Percentiles rank a stretch among this genome's conserved stretches.
Evolutionary conservation across 176 grass and related monocot genomes (phyloP).

Genomic region (maize (Zea mays)): Zm-B73-REFERENCE-NAM-5.0 NC_050098.1:219246501-219247000

Average conservation of each 20-base stretch:
- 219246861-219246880: neutral
- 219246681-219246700: slow-evolving; percentile 75
- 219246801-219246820: slow-evolving; percentile 46
- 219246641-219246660: neutral
- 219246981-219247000: neutral
- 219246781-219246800: slow-evolving; percentile 2
- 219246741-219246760: slow-evolving; percentile 30
- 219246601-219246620: neutral
- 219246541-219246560: neutral
- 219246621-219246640: neutral
- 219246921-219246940: neutral
- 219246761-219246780: slow-evolving; percentile 28
- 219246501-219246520: neutral
- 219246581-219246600: neutral
- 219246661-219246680: slow-evolving; percentile 85
- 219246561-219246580: neutral
- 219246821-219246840: slow-evolving; percentile 52
- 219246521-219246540: neutral
- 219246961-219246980: neutral
- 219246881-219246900: neutral
- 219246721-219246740: slow-evolving; percentile 63
- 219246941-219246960: neutral
- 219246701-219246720: slow-evolving; percentile 84
- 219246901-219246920: neutral
- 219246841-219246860: slow-evolving; percentile 52